Evolutionary conservation across 768 basidiomycete genomes (phyloP).

Genomic region (Lyophyllum semitale): DNA sequence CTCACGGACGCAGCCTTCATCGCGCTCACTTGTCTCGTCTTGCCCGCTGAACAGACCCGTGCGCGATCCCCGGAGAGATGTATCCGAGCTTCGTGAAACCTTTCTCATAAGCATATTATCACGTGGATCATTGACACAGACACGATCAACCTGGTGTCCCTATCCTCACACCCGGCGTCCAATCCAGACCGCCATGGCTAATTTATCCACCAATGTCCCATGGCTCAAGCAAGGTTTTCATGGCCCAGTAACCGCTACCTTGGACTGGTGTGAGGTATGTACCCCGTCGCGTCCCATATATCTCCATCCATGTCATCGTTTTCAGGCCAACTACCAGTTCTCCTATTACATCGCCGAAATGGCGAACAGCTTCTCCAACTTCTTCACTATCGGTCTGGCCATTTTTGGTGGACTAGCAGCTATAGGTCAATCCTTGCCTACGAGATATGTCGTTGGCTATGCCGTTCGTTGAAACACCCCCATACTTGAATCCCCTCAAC

Average conservation of each 20-base stretch:
- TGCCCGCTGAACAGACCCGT: too few relatives aligned
- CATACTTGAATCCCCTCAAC: not conserved
- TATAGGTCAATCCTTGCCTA: constrained; percentile 35
- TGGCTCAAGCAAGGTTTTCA: constrained; percentile 47
- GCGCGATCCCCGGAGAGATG: too few relatives aligned
- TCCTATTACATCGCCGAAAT: constrained; percentile 78
- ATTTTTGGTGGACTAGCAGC: constrained; percentile 46
- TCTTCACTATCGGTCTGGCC: constrained; percentile 58
- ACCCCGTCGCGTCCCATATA: not conserved
- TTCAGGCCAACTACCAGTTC: constrained; percentile 76
- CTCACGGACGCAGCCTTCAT: too few relatives aligned
- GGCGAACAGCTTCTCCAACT: constrained; percentile 73
- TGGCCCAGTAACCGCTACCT: constrained; percentile 68
- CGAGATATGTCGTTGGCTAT: constrained; percentile 44
- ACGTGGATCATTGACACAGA: constrained; percentile 4
- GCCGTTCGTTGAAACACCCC: constrained; percentile 28
- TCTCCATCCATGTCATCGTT: not conserved
- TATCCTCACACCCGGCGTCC: not conserved
- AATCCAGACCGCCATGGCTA: constrained; percentile 28
- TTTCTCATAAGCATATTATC: constrained; percentile 11
- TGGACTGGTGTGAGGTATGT: constrained; percentile 75
- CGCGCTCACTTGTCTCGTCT: too few relatives aligned
- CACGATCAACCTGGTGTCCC: not conserved
- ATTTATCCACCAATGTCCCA: constrained; percentile 34
- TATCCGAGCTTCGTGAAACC: not conserved